Percentiles rank a stretch among this genome's conserved stretches.
phyloP scores from a whole-genome alignment of 228 moss, liverwort and hornwort species.

The Sphagnum fallax region DNA sequence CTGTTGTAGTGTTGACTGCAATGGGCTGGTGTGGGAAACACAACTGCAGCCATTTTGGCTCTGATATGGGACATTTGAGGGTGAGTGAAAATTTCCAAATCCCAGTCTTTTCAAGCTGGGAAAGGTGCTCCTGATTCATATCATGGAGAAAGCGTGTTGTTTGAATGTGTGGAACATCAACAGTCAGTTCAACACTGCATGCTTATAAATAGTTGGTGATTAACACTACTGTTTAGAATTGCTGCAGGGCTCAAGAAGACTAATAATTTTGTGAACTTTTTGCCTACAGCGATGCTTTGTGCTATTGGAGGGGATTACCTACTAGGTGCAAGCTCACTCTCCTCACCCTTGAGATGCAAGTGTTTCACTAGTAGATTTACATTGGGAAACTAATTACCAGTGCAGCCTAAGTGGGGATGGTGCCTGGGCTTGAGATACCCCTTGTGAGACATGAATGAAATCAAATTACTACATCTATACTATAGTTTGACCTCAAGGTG shows the following conservation, averaged over 20 bases:
- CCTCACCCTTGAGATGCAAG: neutral
- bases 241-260: constrained; percentile 85
- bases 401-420: no score
- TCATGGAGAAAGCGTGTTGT: neutral
- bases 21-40: constrained; percentile 99
- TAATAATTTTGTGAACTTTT: constrained; percentile 90
- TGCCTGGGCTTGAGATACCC: neutral
- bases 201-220: no score
- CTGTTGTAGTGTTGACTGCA: constrained; percentile 97
- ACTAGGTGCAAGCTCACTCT: constrained; percentile 42
- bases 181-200: no score
- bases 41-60: constrained; percentile 98
- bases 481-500: no score
- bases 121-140: neutral
- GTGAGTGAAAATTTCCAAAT: constrained; percentile 22
- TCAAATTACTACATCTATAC: neutral
- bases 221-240: neutral
- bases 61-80: constrained; percentile 99
- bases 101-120: neutral
- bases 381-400: no score
- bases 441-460: neutral
- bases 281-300: constrained; percentile 97
- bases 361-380: no score
- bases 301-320: constrained; percentile 73
- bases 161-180: neutral